Percentiles rank a stretch among this genome's conserved stretches.
Evolutionary conservation across 495 filamentous ascomycete genomes (phyloP).

Genomic region (Tuber magnatum): DNA sequence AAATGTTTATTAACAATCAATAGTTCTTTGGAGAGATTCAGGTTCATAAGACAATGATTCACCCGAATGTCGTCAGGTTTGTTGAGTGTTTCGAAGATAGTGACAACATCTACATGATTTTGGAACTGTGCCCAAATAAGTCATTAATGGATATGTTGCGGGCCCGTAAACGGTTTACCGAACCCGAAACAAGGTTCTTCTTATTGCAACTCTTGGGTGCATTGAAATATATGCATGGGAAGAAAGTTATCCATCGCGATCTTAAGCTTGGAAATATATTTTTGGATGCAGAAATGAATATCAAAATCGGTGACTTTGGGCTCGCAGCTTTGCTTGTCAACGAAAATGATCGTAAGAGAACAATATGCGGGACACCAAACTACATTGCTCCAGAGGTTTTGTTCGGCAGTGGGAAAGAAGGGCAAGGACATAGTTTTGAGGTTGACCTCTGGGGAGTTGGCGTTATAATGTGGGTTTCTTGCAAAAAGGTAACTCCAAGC

Average conservation of each 20-base stretch:
- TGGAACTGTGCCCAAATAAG: slow-evolving; percentile 91
- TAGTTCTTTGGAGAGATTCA: slow-evolving; percentile 97
- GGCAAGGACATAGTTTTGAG: slow-evolving; percentile 46
- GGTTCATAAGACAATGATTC: slow-evolving; percentile 94
- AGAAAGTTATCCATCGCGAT: slow-evolving; percentile 92
- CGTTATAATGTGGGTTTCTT: slow-evolving; percentile 71
- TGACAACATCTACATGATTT: slow-evolving; percentile 80
- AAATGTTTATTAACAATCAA: slow-evolving; percentile 41
- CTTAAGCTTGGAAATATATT: slow-evolving; percentile 98
- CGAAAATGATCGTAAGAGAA: slow-evolving; percentile 77
- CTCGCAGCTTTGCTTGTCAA: slow-evolving; percentile 87
- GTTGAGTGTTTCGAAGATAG: slow-evolving; percentile 87
- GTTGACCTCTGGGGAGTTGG: slow-evolving; percentile 97
- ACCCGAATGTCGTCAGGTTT: slow-evolving; percentile 90
- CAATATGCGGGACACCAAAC: slow-evolving; percentile 93
- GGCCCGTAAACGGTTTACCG: slow-evolving; percentile 72
- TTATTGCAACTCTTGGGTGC: slow-evolving; percentile 90
- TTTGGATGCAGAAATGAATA: slow-evolving; percentile 89
- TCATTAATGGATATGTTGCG: slow-evolving; percentile 99
- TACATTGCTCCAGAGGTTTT: slow-evolving; percentile 93
- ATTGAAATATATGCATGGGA: slow-evolving; percentile 91
- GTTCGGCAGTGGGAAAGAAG: slow-evolving; percentile 38
- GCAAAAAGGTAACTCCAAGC: not conserved
- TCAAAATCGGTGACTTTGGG: slow-evolving; percentile 96
- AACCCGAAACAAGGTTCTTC: slow-evolving; percentile 85